Conservation (phyloP, 2,329 filamentous ascomycete genomes). For the Phyllosticta citribraziliensis region DNA sequence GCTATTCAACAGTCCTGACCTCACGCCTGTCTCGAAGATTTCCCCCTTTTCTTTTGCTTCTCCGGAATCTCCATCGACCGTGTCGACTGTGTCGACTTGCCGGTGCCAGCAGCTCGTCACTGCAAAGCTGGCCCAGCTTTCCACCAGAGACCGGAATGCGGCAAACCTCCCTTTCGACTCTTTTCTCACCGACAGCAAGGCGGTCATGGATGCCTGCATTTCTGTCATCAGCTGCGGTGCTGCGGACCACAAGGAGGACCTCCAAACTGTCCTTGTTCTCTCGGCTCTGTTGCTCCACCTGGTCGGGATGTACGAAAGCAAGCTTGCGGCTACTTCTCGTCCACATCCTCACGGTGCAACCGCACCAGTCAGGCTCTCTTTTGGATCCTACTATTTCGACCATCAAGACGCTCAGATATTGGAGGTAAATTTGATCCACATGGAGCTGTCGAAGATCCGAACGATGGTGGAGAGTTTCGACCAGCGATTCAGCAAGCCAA, state of each 20-base stretch:
- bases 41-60: background rate
- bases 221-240: background rate
- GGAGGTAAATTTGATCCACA: constrained; percentile 1
- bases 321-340: background rate
- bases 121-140: background rate
- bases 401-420: constrained; percentile 1
- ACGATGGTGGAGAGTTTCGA: constrained; percentile 2
- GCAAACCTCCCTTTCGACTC: background rate
- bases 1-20: background rate
- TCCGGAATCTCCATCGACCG: background rate
- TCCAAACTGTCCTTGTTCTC: background rate
- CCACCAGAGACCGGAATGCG: background rate
- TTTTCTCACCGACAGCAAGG: background rate
- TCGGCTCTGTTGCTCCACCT: background rate
- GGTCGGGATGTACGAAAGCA: background rate
- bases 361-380: background rate
- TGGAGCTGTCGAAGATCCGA: constrained; percentile 6
- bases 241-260: background rate
- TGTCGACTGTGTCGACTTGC: background rate
- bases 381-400: constrained; percentile 6
- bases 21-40: background rate
- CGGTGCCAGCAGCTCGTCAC: background rate
- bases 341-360: background rate
- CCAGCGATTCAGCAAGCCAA: background rate
- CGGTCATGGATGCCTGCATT: background rate